phyloP scores from a whole-genome alignment of 345 rosid genomes.

The Erodium maritimum region DNA sequence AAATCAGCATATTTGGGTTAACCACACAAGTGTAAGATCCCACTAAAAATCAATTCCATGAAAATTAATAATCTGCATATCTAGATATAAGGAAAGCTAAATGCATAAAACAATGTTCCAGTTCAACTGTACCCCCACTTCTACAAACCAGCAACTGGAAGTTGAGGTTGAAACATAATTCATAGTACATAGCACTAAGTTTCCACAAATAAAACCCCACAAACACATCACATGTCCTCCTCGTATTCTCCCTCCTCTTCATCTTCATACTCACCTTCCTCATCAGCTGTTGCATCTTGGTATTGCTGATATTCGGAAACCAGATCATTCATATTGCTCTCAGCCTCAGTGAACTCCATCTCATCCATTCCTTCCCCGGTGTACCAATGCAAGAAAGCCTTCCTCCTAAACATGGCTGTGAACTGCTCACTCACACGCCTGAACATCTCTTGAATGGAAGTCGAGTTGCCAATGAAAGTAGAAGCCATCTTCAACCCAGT shows the following conservation, averaged over 20 bases:
- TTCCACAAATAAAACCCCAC: neutral
- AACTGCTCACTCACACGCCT: too few relatives aligned
- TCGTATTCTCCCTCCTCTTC: constrained; percentile 36
- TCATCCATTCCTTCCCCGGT: too few relatives aligned
- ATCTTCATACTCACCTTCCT: constrained; percentile 49
- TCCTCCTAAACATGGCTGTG: too few relatives aligned
- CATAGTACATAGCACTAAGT: neutral
- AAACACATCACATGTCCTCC: constrained; percentile 14
- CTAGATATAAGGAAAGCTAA: neutral
- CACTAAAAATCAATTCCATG: neutral
- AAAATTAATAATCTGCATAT: neutral
- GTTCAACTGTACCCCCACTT: neutral
- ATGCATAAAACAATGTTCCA: neutral
- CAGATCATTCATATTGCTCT: constrained; percentile 63
- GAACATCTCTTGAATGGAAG: too few relatives aligned
- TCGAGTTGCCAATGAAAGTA: constrained; percentile 58
- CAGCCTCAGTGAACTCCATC: too few relatives aligned
- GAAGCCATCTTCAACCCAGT: constrained; percentile 69
- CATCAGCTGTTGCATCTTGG: constrained; percentile 71
- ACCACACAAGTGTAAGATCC: neutral
- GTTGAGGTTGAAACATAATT: constrained; percentile 18
- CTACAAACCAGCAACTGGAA: constrained; percentile 22
- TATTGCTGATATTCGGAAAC: constrained; percentile 71
- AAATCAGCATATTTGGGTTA: too few relatives aligned
- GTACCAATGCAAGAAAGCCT: too few relatives aligned